These are phyloP conservation scores for Mortierella sp. DNA, from an alignment of 371 early-diverging fungal species.

Conservation along the genomic window DNA sequence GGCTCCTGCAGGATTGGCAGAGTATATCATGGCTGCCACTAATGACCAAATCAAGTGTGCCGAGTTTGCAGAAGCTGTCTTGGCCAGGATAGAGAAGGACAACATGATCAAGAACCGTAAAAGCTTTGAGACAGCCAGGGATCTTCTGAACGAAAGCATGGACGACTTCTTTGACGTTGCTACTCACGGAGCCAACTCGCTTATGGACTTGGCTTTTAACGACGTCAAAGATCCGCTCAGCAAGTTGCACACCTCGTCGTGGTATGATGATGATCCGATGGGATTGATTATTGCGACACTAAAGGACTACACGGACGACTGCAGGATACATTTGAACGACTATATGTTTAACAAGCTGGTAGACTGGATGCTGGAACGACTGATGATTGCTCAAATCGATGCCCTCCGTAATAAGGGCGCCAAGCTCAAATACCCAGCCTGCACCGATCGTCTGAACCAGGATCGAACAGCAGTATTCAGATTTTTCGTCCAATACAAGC, in stretches of 20 bases:
- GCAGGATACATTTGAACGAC: constrained; percentile 81
- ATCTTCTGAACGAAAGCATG: constrained; percentile 70
- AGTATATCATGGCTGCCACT: constrained; percentile 94
- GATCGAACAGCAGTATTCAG: constrained; percentile 74
- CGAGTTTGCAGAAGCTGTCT: constrained; percentile 88
- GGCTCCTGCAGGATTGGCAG: constrained; percentile 84
- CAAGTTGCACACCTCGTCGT: constrained; percentile 81
- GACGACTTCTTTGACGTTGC: constrained; percentile 90
- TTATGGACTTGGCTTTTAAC: constrained; percentile 86
- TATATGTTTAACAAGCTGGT: constrained; percentile 88
- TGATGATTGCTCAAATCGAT: constrained; percentile 86
- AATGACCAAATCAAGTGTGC: constrained; percentile 92
- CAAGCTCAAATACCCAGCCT: constrained; percentile 75
- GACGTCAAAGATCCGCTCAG: constrained; percentile 82
- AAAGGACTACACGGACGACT: constrained; percentile 91
- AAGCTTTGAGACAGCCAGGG: constrained; percentile 60
- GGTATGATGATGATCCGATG: constrained; percentile 91
- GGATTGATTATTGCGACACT: constrained; percentile 88
- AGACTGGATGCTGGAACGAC: constrained; percentile 86
- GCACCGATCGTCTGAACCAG: constrained; percentile 72
- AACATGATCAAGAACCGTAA: constrained; percentile 35
- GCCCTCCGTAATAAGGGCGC: constrained; percentile 82
- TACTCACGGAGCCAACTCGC: constrained; percentile 74
- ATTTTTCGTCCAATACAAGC: constrained; percentile 77
- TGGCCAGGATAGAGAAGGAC: constrained; percentile 71